Percentiles rank a stretch among this genome's conserved stretches.
These are phyloP conservation scores for Psilocybe sp. DNA, from an alignment of 768 basidiomycete genomes.

Conservation along the genomic window DNA sequence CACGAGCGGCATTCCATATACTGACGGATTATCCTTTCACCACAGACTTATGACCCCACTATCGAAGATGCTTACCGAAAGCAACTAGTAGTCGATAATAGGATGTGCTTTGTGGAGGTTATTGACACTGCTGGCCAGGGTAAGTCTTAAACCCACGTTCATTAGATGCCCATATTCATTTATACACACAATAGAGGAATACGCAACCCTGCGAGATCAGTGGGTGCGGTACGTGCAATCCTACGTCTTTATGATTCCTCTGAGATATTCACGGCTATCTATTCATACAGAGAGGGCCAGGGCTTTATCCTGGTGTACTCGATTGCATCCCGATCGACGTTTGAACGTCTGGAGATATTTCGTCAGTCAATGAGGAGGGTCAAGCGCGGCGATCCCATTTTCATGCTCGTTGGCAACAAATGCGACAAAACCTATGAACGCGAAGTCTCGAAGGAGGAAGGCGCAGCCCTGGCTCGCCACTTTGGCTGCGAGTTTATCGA, in stretches of 20 bases:
- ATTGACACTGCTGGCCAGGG: constrained; percentile 98
- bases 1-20: constrained; percentile 4
- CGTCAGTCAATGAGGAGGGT: constrained; percentile 88
- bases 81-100: constrained; percentile 90
- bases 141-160: constrained; percentile 32
- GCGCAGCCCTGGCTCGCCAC: constrained; percentile 71
- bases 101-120: constrained; percentile 94
- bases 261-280: constrained; percentile 7
- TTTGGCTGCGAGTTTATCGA: constrained; percentile 95
- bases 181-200: constrained; percentile 69
- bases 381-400: constrained; percentile 80
- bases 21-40: constrained; percentile 14
- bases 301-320: constrained; percentile 98
- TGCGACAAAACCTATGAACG: constrained; percentile 89
- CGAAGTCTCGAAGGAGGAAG: constrained; percentile 91
- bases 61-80: constrained; percentile 98
- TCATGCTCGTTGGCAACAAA: constrained; percentile 97
- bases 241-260: constrained; percentile 2
- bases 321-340: constrained; percentile 90
- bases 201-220: constrained; percentile 93
- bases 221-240: constrained; percentile 82
- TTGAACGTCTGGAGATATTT: constrained; percentile 87
- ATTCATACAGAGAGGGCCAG: constrained; percentile 76
- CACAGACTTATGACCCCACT: constrained; percentile 93
- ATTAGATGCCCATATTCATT: constrained; percentile 14